Percentiles rank a stretch among this genome's conserved stretches.
phyloP scores from a whole-genome alignment of 192 early-diverging fungal species.

The Gonapodya prolifera region DNA sequence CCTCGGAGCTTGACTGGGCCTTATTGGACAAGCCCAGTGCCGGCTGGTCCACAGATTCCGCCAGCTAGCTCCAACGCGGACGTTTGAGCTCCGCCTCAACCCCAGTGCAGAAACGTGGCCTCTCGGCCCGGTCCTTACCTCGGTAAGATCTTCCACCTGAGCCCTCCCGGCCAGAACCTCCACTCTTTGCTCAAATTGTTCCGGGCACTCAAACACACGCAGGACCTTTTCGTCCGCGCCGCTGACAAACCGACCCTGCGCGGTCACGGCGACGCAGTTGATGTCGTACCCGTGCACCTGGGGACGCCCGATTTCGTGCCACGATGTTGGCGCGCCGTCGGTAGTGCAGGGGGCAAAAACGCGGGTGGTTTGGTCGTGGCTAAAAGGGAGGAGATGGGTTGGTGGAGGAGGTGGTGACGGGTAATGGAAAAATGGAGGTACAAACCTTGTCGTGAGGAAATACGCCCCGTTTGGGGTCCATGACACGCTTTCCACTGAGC shows the following conservation, averaged over 20 bases:
- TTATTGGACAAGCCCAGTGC: slow-evolving; percentile 94
- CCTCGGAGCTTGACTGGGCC: slow-evolving; percentile 47
- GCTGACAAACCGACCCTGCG: slow-evolving; percentile 60
- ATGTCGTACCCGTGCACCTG: slow-evolving; percentile 96
- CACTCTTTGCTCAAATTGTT: slow-evolving; percentile 66
- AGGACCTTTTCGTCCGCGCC: slow-evolving; percentile 93
- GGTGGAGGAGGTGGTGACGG: background rate
- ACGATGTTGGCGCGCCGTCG: slow-evolving; percentile 25
- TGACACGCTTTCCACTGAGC: slow-evolving; percentile 57
- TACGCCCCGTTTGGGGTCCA: slow-evolving; percentile 72
- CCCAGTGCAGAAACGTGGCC: background rate
- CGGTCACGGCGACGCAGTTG: slow-evolving; percentile 67
- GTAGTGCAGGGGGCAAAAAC: slow-evolving; percentile 63
- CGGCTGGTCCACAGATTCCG: slow-evolving; percentile 70
- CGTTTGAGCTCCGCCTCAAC: slow-evolving; percentile 4
- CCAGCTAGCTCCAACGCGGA: slow-evolving; percentile 19
- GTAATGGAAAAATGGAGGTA: background rate
- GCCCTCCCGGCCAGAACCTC: slow-evolving; percentile 41
- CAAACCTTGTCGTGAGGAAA: slow-evolving; percentile 57
- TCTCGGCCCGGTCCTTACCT: slow-evolving; percentile 22
- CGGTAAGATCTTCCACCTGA: slow-evolving; percentile 16
- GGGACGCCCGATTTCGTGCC: slow-evolving; percentile 88
- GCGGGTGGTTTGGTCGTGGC: slow-evolving; percentile 80
- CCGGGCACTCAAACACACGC: slow-evolving; percentile 76
- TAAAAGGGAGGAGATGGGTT: slow-evolving; percentile 9